Conservation (phyloP, 2,329 filamentous ascomycete genomes). For the Fusarium algeriense region DNA sequence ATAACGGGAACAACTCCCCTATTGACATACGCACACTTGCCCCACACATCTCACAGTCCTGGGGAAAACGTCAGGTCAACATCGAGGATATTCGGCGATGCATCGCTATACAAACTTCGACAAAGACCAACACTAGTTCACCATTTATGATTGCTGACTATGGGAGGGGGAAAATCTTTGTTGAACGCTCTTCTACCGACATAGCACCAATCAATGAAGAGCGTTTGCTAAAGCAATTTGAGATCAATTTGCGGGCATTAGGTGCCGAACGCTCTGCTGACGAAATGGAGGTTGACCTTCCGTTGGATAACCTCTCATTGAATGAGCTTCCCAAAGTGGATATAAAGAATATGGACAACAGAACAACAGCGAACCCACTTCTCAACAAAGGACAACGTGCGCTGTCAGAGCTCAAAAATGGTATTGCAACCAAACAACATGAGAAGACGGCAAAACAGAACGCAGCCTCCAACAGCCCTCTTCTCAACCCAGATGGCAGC, state of each 20-base stretch:
- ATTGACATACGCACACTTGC: constrained; percentile 73
- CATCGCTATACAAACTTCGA: constrained; percentile 69
- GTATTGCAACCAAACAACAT: constrained; percentile 66
- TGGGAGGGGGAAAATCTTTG: constrained; percentile 67
- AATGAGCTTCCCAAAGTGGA: constrained; percentile 55
- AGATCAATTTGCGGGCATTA: constrained; percentile 66
- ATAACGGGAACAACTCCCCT: constrained; percentile 73
- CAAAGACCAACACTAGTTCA: constrained; percentile 49
- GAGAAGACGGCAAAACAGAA: constrained; percentile 56
- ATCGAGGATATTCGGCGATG: constrained; percentile 75
- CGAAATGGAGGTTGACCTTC: constrained; percentile 45
- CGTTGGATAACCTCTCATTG: constrained; percentile 63
- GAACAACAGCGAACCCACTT: constrained; percentile 64
- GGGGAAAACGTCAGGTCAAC: constrained; percentile 77
- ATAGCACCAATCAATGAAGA: constrained; percentile 61
- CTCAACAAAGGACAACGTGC: constrained; percentile 76
- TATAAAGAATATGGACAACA: constrained; percentile 50
- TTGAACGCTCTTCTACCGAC: constrained; percentile 64
- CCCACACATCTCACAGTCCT: constrained; percentile 73
- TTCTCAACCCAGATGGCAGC: constrained; percentile 58
- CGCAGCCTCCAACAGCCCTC: constrained; percentile 47
- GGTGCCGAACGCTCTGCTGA: constrained; percentile 36
- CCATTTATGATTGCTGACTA: constrained; percentile 64
- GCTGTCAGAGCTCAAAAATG: constrained; percentile 76
- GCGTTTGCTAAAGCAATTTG: constrained; percentile 67